Percentiles rank a stretch among this genome's conserved stretches.
Evolutionary conservation across 495 filamentous ascomycete species (phyloP).

Genomic region (Penicillium malachiteum): DNA sequence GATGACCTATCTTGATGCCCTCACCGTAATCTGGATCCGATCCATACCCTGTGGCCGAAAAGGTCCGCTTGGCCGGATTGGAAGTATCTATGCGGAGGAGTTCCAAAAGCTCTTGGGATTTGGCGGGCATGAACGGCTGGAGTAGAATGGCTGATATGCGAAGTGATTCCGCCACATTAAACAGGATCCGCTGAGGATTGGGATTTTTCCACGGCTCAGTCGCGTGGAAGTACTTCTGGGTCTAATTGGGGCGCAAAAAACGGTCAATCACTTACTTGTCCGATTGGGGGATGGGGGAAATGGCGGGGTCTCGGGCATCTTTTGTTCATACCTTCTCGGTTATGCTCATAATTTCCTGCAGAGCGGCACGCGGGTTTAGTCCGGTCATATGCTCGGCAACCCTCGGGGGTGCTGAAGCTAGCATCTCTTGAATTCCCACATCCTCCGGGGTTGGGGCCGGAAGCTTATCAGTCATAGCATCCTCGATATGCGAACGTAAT

Average conservation of each 20-base stretch:
- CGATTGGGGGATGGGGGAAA: not conserved
- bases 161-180: constrained; percentile 70
- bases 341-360: constrained; percentile 64
- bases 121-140: constrained; percentile 89
- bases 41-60: constrained; percentile 54
- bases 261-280: constrained; percentile 13
- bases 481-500: constrained; percentile 53
- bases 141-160: constrained; percentile 80
- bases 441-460: constrained; percentile 29
- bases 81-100: constrained; percentile 64
- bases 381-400: constrained; percentile 61
- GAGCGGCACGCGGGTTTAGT: constrained; percentile 60
- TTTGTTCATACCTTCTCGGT: constrained; percentile 49
- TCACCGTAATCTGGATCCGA: constrained; percentile 70
- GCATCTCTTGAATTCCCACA: constrained; percentile 29
- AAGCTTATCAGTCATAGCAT: constrained; percentile 34
- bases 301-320: constrained; percentile 8
- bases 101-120: constrained; percentile 71
- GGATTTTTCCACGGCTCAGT: constrained; percentile 58
- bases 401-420: constrained; percentile 34
- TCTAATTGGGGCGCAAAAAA: constrained; percentile 40
- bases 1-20: constrained; percentile 42
- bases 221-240: constrained; percentile 66
- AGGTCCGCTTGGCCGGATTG: constrained; percentile 48
- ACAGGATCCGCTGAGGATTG: constrained; percentile 57